Percentiles rank a stretch among this genome's conserved stretches.
Evolutionary conservation across 257 asterid genomes (phyloP).

Genomic region (Scutellaria baicalensis): DNA sequence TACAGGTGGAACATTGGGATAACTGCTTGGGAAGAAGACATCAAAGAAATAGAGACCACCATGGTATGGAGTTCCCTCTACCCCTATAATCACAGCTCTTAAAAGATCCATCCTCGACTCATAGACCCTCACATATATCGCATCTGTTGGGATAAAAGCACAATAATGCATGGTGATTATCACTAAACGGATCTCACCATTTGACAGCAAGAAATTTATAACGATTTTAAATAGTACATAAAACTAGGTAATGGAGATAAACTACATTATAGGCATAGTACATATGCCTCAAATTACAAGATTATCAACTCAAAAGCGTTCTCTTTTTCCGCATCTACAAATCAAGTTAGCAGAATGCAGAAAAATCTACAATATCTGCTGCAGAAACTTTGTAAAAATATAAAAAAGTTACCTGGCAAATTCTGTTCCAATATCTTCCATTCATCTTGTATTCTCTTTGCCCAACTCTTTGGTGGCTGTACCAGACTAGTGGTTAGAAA

Average conservation of each 20-base stretch:
- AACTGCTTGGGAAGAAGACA: constrained; percentile 59
- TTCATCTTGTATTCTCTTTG: constrained; percentile 82
- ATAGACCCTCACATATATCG: constrained; percentile 75
- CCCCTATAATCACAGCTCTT: constrained; percentile 86
- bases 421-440: constrained; percentile 84
- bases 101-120: constrained; percentile 93
- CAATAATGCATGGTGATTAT: not conserved
- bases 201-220: not conserved
- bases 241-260: not conserved
- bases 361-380: not conserved
- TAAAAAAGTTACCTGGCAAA: constrained; percentile 67
- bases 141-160: constrained; percentile 36
- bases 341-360: not conserved
- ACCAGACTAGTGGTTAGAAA: not conserved
- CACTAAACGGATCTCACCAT: not conserved
- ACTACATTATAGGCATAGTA: not conserved
- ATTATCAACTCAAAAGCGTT: not conserved
- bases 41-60: constrained; percentile 95
- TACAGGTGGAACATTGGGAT: constrained; percentile 92
- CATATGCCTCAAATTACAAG: not conserved
- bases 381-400: not conserved
- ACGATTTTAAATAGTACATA: not conserved
- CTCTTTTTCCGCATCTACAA: not conserved
- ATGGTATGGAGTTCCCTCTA: constrained; percentile 95
- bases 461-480: constrained; percentile 67